Percentiles rank a stretch among this genome's conserved stretches.
phyloP scores from a whole-genome alignment of 2,329 filamentous ascomycete genomes.

The Colletotrichum falcatum region DNA sequence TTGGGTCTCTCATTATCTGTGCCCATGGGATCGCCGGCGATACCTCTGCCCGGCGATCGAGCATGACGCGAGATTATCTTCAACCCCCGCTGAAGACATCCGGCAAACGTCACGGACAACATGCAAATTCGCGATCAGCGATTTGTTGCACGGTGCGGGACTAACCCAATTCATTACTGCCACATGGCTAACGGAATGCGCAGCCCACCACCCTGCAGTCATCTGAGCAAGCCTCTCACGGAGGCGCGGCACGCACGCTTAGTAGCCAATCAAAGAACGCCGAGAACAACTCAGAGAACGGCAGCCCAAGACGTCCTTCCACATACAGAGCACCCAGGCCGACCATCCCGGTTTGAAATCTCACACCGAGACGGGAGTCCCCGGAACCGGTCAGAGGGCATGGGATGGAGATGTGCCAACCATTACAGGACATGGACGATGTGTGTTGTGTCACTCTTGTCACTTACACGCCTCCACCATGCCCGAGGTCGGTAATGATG shows the following conservation, averaged over 20 bases:
- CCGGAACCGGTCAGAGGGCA: slow-evolving; percentile 32
- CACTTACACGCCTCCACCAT: neutral
- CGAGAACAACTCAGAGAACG: neutral
- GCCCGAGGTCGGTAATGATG: neutral
- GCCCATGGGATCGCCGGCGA: neutral
- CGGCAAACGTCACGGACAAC: neutral
- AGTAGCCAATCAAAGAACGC: neutral
- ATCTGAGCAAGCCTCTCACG: neutral
- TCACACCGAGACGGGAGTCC: slow-evolving; percentile 39
- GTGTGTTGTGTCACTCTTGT: neutral
- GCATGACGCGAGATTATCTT: neutral
- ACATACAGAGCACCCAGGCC: slow-evolving; percentile 14
- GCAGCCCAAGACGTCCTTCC: slow-evolving; percentile 6
- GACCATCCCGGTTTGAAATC: slow-evolving; percentile 25
- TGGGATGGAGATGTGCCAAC: neutral
- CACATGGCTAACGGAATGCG: neutral
- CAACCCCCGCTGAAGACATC: neutral
- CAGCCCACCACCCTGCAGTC: neutral
- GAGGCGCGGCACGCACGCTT: neutral
- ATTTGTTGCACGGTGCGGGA: neutral
- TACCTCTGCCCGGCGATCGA: neutral
- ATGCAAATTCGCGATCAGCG: neutral
- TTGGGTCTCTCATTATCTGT: neutral
- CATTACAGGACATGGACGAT: slow-evolving; percentile 1
- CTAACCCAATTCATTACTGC: neutral